Conservation (phyloP, 2,329 filamentous ascomycete genomes). For the Pseudonectria buxi region DNA sequence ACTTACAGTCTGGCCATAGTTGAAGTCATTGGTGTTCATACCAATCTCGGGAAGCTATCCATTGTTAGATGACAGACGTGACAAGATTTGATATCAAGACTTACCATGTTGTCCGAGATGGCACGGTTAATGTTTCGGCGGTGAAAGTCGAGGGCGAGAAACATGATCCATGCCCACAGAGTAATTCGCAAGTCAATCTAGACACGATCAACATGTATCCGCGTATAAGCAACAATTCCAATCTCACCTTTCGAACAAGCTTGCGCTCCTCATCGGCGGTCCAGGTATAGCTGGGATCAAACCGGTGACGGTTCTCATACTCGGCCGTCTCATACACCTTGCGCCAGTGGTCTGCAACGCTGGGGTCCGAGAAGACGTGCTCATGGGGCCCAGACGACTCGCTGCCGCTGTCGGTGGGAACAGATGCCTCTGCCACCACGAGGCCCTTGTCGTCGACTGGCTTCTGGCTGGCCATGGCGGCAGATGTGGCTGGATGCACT, state of each 20-base stretch:
- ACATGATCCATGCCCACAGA: slow-evolving; percentile 40
- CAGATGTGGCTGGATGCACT: slow-evolving; percentile 13
- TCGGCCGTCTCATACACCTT: slow-evolving; percentile 46
- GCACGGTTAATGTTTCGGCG: slow-evolving; percentile 40
- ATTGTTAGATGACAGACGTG: slow-evolving; percentile 1
- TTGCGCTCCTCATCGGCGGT: slow-evolving; percentile 40
- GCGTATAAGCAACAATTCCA: too few relatives aligned
- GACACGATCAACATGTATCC: too few relatives aligned
- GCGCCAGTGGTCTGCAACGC: slow-evolving; percentile 46
- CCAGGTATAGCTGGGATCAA: slow-evolving; percentile 41
- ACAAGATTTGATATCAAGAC: neutral
- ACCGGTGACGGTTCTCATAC: slow-evolving; percentile 57
- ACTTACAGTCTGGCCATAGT: slow-evolving; percentile 34
- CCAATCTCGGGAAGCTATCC: slow-evolving; percentile 30
- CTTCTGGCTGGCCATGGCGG: slow-evolving; percentile 4
- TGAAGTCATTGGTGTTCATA: slow-evolving; percentile 40
- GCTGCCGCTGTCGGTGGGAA: slow-evolving; percentile 15
- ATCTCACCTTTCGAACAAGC: slow-evolving; percentile 36
- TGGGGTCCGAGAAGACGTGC: slow-evolving; percentile 44
- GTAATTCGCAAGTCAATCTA: slow-evolving; percentile 40
- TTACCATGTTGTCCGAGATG: slow-evolving; percentile 33
- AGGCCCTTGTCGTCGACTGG: slow-evolving; percentile 10
- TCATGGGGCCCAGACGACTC: slow-evolving; percentile 19
- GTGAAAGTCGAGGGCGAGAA: slow-evolving; percentile 39
- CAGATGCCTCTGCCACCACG: slow-evolving; percentile 5